A percentile compares a stretch with the other conserved stretches of the same genome.
Evolutionary conservation across 176 grass and related monocot genomes (phyloP).

Genomic region (Puccinellia tenuiflora): DNA sequence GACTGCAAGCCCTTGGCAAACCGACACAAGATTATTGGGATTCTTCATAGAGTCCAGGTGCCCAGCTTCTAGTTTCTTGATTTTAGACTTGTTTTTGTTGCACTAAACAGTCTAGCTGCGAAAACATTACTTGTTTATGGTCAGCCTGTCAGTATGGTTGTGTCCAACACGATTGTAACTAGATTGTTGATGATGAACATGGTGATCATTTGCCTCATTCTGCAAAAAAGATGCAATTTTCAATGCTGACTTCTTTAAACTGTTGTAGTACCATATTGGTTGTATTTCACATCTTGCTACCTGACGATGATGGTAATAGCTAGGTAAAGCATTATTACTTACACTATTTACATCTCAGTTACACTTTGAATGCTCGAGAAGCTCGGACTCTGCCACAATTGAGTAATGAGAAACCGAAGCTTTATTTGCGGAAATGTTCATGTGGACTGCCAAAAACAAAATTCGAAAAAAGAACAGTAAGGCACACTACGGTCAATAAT

Average conservation of each 20-base stretch:
- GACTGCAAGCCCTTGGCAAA: neutral
- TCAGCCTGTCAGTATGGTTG: neutral
- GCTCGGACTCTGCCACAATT: neutral
- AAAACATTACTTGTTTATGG: neutral
- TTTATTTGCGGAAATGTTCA: neutral
- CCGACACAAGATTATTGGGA: neutral
- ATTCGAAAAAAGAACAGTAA: neutral
- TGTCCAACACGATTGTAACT: neutral
- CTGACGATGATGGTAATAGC: too few relatives aligned
- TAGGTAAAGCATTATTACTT: neutral
- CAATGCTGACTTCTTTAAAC: neutral
- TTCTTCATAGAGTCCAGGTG: neutral
- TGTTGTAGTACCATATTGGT: neutral
- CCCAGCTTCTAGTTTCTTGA: neutral
- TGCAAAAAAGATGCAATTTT: neutral
- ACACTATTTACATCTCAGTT: neutral
- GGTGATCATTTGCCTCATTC: neutral
- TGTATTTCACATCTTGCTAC: too few relatives aligned
- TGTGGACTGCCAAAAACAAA: neutral
- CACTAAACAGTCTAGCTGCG: neutral
- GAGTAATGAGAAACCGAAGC: neutral
- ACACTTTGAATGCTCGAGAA: neutral
- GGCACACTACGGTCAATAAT: neutral
- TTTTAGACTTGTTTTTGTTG: neutral
- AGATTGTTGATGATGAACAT: neutral